These are phyloP conservation scores for Colletotrichum simmondsii DNA, from an alignment of 2,329 filamentous ascomycete genomes.

Conservation along the genomic window DNA sequence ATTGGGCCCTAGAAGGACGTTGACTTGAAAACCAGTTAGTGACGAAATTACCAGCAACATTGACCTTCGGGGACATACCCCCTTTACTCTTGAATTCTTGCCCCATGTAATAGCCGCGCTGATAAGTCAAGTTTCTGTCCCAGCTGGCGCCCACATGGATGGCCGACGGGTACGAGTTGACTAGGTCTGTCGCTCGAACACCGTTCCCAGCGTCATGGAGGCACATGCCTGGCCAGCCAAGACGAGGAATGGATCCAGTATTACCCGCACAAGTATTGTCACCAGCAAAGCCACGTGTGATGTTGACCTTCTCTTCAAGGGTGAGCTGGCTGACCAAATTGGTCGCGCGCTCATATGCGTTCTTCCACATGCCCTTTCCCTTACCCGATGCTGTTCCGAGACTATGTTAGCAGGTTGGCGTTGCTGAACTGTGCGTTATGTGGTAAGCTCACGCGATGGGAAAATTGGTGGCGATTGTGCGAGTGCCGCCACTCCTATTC, in stretches of 20 bases:
- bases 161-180: conserved; percentile 59
- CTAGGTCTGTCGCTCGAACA: conserved; percentile 58
- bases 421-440: not conserved
- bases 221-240: conserved; percentile 59
- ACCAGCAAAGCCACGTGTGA: conserved; percentile 47
- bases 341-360: conserved; percentile 68
- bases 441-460: conserved; percentile 8
- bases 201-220: conserved; percentile 62
- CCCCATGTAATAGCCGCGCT: conserved; percentile 46
- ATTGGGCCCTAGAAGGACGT: conserved; percentile 47
- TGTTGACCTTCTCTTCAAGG: conserved; percentile 70
- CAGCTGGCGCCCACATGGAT: conserved; percentile 62
- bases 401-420: not conserved
- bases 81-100: conserved; percentile 47
- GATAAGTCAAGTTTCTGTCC: conserved; percentile 64
- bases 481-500: not conserved
- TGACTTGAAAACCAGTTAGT: conserved; percentile 33
- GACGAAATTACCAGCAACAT: accelerated
- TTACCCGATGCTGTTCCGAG: not conserved
- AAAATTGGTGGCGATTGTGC: conserved; percentile 8
- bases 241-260: conserved; percentile 56
- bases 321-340: conserved; percentile 71
- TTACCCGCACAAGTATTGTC: conserved; percentile 59
- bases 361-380: conserved; percentile 56
- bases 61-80: conserved; percentile 38